Conservation (phyloP, 345 rosid species). For the Eucalyptus microcorys region DNA sequence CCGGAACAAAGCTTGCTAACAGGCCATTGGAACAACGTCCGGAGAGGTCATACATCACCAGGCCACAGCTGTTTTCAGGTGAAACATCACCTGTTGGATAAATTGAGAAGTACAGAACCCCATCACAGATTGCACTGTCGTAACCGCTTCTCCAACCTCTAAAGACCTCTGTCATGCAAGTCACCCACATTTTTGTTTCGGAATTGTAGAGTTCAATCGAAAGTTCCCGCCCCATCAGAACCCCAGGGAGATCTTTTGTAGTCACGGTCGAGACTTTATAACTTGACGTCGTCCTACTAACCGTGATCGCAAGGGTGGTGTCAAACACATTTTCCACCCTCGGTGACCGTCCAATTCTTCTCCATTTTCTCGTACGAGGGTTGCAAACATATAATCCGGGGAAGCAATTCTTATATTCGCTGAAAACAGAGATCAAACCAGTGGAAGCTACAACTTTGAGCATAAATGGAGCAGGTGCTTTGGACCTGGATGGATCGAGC, state of each 20-base stretch:
- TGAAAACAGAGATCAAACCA: constrained; percentile 75
- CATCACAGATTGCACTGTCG: constrained; percentile 63
- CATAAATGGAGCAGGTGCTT: constrained; percentile 35
- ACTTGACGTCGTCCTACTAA: constrained; percentile 16
- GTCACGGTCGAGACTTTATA: constrained; percentile 57
- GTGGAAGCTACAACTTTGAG: constrained; percentile 48
- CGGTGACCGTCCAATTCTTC: constrained; percentile 44
- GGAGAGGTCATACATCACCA: constrained; percentile 33
- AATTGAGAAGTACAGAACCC: constrained; percentile 50
- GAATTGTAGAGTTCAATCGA: constrained; percentile 54
- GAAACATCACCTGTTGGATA: constrained; percentile 13
- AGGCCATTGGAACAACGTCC: constrained; percentile 10
- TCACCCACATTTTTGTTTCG: constrained; percentile 48
- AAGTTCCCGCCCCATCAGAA: constrained; percentile 56
- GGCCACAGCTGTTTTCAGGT: constrained; percentile 40
- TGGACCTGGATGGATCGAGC: constrained; percentile 61
- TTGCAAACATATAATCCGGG: constrained; percentile 55
- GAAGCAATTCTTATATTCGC: constrained; percentile 46
- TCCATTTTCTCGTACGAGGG: constrained; percentile 42
- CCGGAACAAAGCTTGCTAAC: constrained; percentile 35
- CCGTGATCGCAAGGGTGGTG: constrained; percentile 55
- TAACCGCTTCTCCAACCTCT: constrained; percentile 83
- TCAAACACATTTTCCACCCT: constrained; percentile 46
- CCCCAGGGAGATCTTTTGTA: constrained; percentile 58
- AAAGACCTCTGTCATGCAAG: constrained; percentile 43